These are phyloP conservation scores for Fusarium sp. DNA, from an alignment of 2,329 filamentous ascomycete genomes.

Conservation along the genomic window DNA sequence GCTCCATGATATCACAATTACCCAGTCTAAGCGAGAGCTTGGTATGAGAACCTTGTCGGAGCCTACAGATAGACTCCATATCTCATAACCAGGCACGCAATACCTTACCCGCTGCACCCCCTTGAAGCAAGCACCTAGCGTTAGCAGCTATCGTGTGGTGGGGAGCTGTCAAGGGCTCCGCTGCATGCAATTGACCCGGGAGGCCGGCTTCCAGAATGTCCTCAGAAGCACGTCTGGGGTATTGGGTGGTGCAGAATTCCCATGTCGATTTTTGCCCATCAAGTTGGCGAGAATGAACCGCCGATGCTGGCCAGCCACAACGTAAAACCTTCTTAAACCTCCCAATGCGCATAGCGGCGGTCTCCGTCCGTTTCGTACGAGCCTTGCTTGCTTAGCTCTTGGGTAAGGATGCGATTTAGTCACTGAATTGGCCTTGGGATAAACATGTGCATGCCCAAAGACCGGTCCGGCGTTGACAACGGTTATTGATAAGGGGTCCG, in stretches of 20 bases:
- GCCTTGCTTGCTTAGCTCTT: slow-evolving; percentile 4
- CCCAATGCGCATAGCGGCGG: slow-evolving; percentile 29
- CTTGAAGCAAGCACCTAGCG: slow-evolving; percentile 2
- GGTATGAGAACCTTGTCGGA: too few relatives aligned
- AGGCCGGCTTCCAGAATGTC: slow-evolving; percentile 45
- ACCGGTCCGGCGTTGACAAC: slow-evolving; percentile 41
- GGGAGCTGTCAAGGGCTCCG: slow-evolving; percentile 27
- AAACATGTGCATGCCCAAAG: not conserved
- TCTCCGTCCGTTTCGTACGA: slow-evolving; percentile 36
- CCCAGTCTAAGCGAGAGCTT: not conserved
- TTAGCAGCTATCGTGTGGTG: slow-evolving; percentile 33
- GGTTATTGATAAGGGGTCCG: slow-evolving; percentile 14
- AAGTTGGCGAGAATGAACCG: slow-evolving; percentile 24
- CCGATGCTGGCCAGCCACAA: slow-evolving; percentile 31
- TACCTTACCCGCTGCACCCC: slow-evolving; percentile 13
- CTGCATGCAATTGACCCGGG: not conserved
- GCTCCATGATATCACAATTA: not conserved
- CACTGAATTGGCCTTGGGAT: not conserved
- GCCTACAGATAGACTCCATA: not conserved
- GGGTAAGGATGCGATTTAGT: slow-evolving; percentile 11
- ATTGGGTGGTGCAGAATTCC: slow-evolving; percentile 16
- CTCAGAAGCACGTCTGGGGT: slow-evolving; percentile 32
- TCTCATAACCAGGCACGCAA: slow-evolving; percentile 21
- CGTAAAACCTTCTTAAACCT: slow-evolving; percentile 2
- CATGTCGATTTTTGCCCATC: slow-evolving; percentile 19